Evolutionary conservation across 805 yeast genomes (phyloP), one percentile per base, ranked within the genome.

Genomic region (Wickerhamiella nectarea): DNA sequence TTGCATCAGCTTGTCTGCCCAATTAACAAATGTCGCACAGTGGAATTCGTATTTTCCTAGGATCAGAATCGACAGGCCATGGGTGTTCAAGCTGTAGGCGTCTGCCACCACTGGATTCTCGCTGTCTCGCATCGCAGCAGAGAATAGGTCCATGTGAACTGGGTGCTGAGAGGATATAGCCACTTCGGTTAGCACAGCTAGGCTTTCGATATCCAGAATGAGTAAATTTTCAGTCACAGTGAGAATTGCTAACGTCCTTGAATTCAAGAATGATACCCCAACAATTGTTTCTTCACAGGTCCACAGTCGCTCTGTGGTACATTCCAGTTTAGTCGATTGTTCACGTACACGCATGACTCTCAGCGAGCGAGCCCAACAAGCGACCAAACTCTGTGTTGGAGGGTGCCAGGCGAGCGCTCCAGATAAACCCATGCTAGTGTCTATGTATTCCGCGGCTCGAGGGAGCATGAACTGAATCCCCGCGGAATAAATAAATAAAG

Each of bases 1-100:
- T 6, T 60, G 64, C 46, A 72, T 57, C 1, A 82, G 57, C 21
- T 67, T 63, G 50, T 80, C 87, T 0, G 79, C 83, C 94, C 86
- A 84, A 51, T 70, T 75, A 2, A 75, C 64, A 12, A 75, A 59
- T 19, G 74, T 65, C 0, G 87, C 94, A 2, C 77, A 67, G 5
- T 62, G 62, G 35, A 75, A 54, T 45, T 73, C 77, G 43, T 69
- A 68, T 34, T 65, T 62, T 0, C 80, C 80, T 41, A 78, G 51
- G 1, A 75, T 45, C 51, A 76, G 70, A 0, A 84, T 38, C 18
- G 71, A 66, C 1, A 71, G 67, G 47, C 65, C 72, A 47, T 62
- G 65, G 0, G 64, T 56, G 44, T 53, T 58, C 29, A 70, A 55
- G 40, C 40, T 58, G 25, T 51, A 53, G 1, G 64, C 58, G 39